Evolutionary conservation across 371 early-diverging fungal genomes (phyloP), one percentile per base, ranked within the genome.

Genomic region (Lichtheimia ornata): DNA sequence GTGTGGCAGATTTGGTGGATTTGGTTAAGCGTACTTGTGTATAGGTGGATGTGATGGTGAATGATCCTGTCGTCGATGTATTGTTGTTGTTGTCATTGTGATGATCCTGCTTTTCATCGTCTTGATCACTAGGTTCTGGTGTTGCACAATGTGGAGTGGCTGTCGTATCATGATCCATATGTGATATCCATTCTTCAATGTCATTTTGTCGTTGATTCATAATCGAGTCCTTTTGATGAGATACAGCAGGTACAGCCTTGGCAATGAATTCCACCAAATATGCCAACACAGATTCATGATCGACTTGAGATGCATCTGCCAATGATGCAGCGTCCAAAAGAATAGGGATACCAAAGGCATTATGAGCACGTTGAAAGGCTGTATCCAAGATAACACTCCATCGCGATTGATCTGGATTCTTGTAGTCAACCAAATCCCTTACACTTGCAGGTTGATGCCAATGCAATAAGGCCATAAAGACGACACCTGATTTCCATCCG

Each of bases 381-480:
- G 54, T 58, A 12, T 59, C 40, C n/a, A 65, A 47, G 14, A 52
- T 64, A 15, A 47, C 50, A 13, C 51, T 56, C 67, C 67, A 67
- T 30, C 50, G 52, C 11, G n/a, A 30, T 50, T 44, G 61, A 44
- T 50, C 35, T 27, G 30, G 45, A 17, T 55, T 50, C 6, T 53
- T 20, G 47, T 69, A 58, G 4, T 67, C 65, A 50, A 75, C 62
- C 13, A 86, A 70, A 52, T 90, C 83, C 5, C 84, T 79, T 13
- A 90, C 59, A 41, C 84, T 67, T 0, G 71, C 75, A 1, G 88
- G 88, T 49, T 84, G 74, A 58, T 87, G 86, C 20, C 83, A 77
- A 65, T 91, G 88, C 45, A 90, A 71, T 15, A 91, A 75, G 14
- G 84, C 82, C 50, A 84, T 71, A 66, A 91, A 87, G 41, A 78